These are phyloP conservation scores for Aegilops longissima DNA, from an alignment of 176 grass and related monocot genomes.

Conservation along the genomic window DNA sequence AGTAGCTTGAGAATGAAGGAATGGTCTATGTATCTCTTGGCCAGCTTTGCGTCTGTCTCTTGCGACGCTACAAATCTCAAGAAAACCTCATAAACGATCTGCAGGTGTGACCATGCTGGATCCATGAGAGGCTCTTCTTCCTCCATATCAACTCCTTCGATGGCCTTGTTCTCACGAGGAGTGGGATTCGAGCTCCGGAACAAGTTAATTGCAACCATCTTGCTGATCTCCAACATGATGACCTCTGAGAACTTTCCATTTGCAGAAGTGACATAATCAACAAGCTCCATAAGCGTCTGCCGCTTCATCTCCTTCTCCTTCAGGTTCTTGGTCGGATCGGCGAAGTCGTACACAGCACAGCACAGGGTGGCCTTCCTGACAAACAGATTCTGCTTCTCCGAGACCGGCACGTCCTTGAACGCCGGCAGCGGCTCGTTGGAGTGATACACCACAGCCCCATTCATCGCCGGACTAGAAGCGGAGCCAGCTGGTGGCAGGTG, in stretches of 20 bases:
- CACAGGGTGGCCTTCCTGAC: slow-evolving; percentile 81
- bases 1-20: slow-evolving; percentile 90
- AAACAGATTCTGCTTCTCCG: slow-evolving; percentile 84
- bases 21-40: slow-evolving; percentile 97
- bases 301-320: slow-evolving; percentile 94
- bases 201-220: slow-evolving; percentile 78
- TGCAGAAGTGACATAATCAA: slow-evolving; percentile 76
- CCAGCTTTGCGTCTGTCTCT: slow-evolving; percentile 89
- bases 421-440: slow-evolving; percentile 68
- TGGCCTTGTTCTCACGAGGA: slow-evolving; percentile 72
- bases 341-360: slow-evolving; percentile 69
- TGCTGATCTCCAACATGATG: slow-evolving; percentile 76
- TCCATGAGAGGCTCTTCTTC: slow-evolving; percentile 98
- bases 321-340: slow-evolving; percentile 67
- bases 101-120: slow-evolving; percentile 87
- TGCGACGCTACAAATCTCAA: slow-evolving; percentile 85
- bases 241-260: slow-evolving; percentile 75
- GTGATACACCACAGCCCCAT: slow-evolving; percentile 49
- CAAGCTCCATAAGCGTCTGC: slow-evolving; percentile 77
- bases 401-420: slow-evolving; percentile 78
- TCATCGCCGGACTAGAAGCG: slow-evolving; percentile 28
- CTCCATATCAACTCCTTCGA: slow-evolving; percentile 85
- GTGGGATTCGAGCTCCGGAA: slow-evolving; percentile 71
- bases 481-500: slow-evolving; percentile 40
- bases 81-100: slow-evolving; percentile 87